A percentile compares a stretch with the other conserved stretches of the same genome.
phyloP scores from a whole-genome alignment of 345 rosid species.

The Brassica cretica region DNA sequence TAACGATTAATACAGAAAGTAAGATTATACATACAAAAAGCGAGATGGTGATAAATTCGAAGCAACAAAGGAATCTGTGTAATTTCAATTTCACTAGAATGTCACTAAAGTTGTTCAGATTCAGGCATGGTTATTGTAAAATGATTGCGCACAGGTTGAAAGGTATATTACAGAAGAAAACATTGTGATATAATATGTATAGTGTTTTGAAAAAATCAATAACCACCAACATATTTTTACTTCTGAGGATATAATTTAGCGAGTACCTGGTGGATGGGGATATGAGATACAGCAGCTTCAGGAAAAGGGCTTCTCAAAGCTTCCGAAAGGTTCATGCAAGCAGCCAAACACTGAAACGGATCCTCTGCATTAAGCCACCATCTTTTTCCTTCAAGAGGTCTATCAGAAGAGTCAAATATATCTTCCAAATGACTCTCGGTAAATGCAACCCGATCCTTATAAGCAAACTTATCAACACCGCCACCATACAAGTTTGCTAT shows the following conservation, averaged over 20 bases:
- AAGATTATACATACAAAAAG: slow-evolving; percentile 20
- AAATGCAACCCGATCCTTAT: slow-evolving; percentile 78
- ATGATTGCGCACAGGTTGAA: background rate
- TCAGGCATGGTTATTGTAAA: slow-evolving; percentile 8
- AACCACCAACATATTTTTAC: slow-evolving; percentile 8
- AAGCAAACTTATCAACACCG: slow-evolving; percentile 90
- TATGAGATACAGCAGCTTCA: slow-evolving; percentile 67
- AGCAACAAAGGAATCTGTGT: slow-evolving; percentile 8
- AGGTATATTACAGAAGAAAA: slow-evolving; percentile 6
- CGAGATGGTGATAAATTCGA: slow-evolving; percentile 17
- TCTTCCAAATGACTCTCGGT: slow-evolving; percentile 84
- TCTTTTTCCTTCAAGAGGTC: slow-evolving; percentile 85
- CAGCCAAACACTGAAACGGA: slow-evolving; percentile 95
- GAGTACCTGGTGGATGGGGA: slow-evolving; percentile 91
- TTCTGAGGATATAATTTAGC: slow-evolving; percentile 8
- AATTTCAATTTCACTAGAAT: slow-evolving; percentile 3
- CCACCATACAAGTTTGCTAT: slow-evolving; percentile 91
- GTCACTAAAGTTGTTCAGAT: slow-evolving; percentile 22
- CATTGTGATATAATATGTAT: background rate
- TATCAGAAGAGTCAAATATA: slow-evolving; percentile 90
- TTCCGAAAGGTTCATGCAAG: slow-evolving; percentile 82
- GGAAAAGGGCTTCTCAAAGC: slow-evolving; percentile 87
- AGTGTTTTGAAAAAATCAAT: background rate
- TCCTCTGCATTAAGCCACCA: slow-evolving; percentile 99
- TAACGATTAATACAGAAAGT: slow-evolving; percentile 33